Evolutionary conservation across 495 filamentous ascomycete genomes (phyloP).

Genomic region (Penicillium lagena): DNA sequence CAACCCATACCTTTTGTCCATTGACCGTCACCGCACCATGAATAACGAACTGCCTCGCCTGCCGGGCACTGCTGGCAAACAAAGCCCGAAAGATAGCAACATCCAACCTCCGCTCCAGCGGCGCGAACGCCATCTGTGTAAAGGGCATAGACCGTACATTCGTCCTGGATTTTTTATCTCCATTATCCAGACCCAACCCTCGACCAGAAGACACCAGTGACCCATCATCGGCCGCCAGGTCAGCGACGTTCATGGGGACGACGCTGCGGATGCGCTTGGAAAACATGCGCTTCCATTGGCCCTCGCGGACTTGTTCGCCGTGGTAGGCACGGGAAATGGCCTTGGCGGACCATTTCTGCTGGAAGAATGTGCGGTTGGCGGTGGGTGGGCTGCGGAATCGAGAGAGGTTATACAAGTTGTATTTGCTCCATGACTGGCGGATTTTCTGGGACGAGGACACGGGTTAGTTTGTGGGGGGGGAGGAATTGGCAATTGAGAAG

Average conservation of each 20-base stretch:
- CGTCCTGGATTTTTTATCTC: not conserved
- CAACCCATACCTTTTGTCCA: slow-evolving; percentile 71
- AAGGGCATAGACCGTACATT: slow-evolving; percentile 54
- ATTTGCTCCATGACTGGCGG: slow-evolving; percentile 96
- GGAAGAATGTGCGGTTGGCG: slow-evolving; percentile 68
- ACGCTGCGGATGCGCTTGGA: slow-evolving; percentile 67
- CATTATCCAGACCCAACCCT: slow-evolving; percentile 59
- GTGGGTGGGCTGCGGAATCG: slow-evolving; percentile 36
- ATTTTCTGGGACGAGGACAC: slow-evolving; percentile 57
- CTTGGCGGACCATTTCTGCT: slow-evolving; percentile 96
- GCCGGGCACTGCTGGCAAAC: slow-evolving; percentile 90
- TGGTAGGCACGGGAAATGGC: slow-evolving; percentile 78
- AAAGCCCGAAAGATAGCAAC: slow-evolving; percentile 85
- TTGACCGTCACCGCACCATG: slow-evolving; percentile 94
- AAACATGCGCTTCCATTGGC: slow-evolving; percentile 91
- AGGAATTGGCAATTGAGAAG: not conserved
- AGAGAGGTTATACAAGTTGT: slow-evolving; percentile 85
- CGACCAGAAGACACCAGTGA: slow-evolving; percentile 73
- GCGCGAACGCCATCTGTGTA: slow-evolving; percentile 88
- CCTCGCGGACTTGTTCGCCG: slow-evolving; percentile 86
- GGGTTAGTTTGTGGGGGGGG: slow-evolving; percentile 7
- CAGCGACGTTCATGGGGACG: slow-evolving; percentile 71
- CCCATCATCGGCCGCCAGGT: slow-evolving; percentile 73
- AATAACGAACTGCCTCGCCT: slow-evolving; percentile 88
- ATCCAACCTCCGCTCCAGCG: slow-evolving; percentile 83